Evolutionary conservation across 805 yeast species (phyloP), one percentile per base, ranked within the genome.

Genomic region (Yarrowia keelungensis): DNA sequence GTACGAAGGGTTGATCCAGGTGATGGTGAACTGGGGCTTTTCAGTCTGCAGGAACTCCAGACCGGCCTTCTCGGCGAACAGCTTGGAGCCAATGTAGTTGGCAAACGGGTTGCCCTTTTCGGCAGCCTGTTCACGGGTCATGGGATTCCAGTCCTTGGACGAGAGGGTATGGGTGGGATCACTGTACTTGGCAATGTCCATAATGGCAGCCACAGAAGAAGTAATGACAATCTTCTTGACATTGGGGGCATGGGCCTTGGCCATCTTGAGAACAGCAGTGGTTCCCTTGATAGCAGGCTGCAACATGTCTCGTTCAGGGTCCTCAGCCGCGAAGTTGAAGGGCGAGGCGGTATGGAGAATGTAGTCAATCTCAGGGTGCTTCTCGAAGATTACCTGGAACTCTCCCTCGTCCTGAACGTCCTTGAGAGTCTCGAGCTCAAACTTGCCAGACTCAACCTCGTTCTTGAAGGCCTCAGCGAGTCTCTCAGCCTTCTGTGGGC

Each of bases 41-140:
- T 81, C 75, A 14, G 79, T 69, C 35, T 59, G 9, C 14, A 59
- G 32, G 71, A 85, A 86, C 1, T 85, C 81, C 85, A 89, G 85
- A 16, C 85, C 85, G 3, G 87, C 83, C 71, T 79, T 74, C 76
- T 88, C 90, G 43, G 90, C 90, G 72, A 79, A 77, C 11, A 76
- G 81, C 76, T 87, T 87, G 56, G 89, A 75, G 80, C 53, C 82
- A 81, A 66, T 15, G 53, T 74, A 75, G 41, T 72, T 70, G 35
- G 26, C 2, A 8, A 16, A 9, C 32, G 65, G 42, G 19, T 59
- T 43, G 8, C 49, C 45, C 19, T 70, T 59, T 22, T 47, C 51
- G 8, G 43, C 47, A 15, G 19, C 76, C 10, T 71, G 69, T 53
- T 78, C 79, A 73, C 75, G 72, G 14, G 79, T 72, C 39, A 76